Conservation (phyloP, 768 basidiomycete genomes). For the Suillus ampliporus region DNA sequence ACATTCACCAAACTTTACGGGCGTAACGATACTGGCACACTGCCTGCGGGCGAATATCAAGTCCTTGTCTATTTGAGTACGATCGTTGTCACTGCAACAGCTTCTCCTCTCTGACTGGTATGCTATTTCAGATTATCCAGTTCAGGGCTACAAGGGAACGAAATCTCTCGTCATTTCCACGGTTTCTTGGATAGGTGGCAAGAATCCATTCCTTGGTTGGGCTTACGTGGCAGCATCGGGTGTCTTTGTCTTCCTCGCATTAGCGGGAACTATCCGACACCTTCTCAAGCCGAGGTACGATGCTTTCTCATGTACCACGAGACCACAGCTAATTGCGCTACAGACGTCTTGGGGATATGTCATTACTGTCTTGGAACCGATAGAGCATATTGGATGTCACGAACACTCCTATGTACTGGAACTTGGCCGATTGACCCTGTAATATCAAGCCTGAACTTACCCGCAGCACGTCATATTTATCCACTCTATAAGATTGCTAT, state of each 20-base stretch:
- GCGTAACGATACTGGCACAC: conserved; percentile 79
- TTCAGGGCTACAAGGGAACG: conserved; percentile 87
- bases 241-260: conserved; percentile 85
- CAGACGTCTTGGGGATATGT: conserved; percentile 88
- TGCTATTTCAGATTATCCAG: conserved; percentile 80
- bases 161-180: conserved; percentile 98
- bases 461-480: conserved; percentile 24
- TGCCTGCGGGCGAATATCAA: conserved; percentile 76
- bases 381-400: conserved; percentile 23
- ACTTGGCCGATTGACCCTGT: conserved; percentile 20
- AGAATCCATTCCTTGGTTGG: conserved; percentile 98
- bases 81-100: conserved; percentile 36
- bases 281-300: conserved; percentile 87
- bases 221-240: conserved; percentile 91
- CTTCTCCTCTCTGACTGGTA: conserved; percentile 11
- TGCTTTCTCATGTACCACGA: conserved; percentile 12
- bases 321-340: conserved; percentile 13
- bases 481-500: conserved; percentile 17
- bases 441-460: conserved; percentile 25
- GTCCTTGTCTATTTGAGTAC: conserved; percentile 82
- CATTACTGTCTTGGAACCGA: conserved; percentile 84
- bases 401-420: conserved; percentile 25
- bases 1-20: conserved; percentile 97
- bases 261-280: conserved; percentile 91
- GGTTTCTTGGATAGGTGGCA: conserved; percentile 98